Evolutionary conservation across 805 yeast species (phyloP).

Genomic region (Wickerhamomyces bovis): DNA sequence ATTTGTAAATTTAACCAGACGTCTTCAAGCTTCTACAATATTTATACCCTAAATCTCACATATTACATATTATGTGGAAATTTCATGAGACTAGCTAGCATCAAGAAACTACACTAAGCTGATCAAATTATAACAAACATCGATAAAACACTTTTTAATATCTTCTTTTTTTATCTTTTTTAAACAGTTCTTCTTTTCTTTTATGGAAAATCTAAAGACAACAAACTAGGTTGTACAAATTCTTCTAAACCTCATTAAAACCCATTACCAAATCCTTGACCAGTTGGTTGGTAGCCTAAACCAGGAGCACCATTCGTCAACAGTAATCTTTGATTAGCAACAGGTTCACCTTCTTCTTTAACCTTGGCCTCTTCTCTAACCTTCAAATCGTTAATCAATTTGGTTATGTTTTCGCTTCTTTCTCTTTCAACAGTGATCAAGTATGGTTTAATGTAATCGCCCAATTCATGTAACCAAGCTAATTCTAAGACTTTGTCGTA

Average conservation of each 20-base stretch:
- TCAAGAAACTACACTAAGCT: too few relatives aligned
- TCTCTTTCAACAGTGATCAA: slow-evolving; percentile 80
- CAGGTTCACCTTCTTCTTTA: slow-evolving; percentile 40
- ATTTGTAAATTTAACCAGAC: too few relatives aligned
- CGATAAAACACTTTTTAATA: not conserved
- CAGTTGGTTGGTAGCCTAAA: slow-evolving; percentile 64
- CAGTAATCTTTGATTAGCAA: slow-evolving; percentile 60
- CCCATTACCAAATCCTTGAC: slow-evolving; percentile 62
- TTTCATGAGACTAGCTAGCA: too few relatives aligned
- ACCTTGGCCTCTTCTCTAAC: slow-evolving; percentile 58
- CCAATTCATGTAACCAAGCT: slow-evolving; percentile 83
- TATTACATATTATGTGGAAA: too few relatives aligned
- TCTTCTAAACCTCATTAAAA: slow-evolving; percentile 17
- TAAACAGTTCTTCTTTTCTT: not conserved
- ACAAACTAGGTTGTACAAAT: not conserved
- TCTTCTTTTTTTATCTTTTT: not conserved
- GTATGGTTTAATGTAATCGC: slow-evolving; percentile 87
- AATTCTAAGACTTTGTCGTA: slow-evolving; percentile 84
- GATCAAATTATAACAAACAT: not conserved
- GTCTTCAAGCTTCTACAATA: too few relatives aligned
- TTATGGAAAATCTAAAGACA: not conserved
- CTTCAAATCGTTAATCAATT: slow-evolving; percentile 63
- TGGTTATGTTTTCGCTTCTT: slow-evolving; percentile 59
- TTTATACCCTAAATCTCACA: too few relatives aligned
- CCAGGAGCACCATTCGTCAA: slow-evolving; percentile 77